Base-by-base conservation (phyloP, 73 alveolate species). In the Paramecium biaurelia region DNA sequence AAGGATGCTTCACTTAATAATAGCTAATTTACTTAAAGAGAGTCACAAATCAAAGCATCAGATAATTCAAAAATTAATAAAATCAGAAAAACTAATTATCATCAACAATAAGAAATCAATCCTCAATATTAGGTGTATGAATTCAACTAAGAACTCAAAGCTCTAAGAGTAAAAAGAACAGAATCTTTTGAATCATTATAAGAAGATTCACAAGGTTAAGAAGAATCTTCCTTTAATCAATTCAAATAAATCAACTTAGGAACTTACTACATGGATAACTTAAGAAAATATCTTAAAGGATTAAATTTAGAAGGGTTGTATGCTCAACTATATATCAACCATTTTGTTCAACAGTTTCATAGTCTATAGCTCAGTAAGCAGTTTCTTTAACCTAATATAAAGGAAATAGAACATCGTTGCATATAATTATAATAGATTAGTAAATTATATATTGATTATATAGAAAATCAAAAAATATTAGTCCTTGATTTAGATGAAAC, bases 401-500 rank as follows among this genome's bases (percentile, higher is more conserved):
- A 58, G 23, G 76, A 28, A 58, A 47, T 47, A 2, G 58, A 47
- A 8, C 58, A 15, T 0, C 58, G 58, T 2, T 12, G 58, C 9
- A 47, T 47, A 47, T 15, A 47, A 15, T 0, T 47, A 12, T 12
- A 47, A 47, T 15, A 14, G 24, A 47, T 14, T 47, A 47, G 58
- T 47, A 47, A 47, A 12, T 47, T 15, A 14, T 47, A 47, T 47
- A 47, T 12, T 12, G 32, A 18, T 24, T 32, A 11, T 0, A 8
- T 70, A 18, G 30, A 30, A 37, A 70, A 70, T 5, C 15, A 23
- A 63, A 86, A 58, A 47, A 86, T 87, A 1, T 38, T 86, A 9
- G 63, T 86, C 18, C 38, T 86, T 2, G 93, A 86, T 86, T 35
- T 86, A 23, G 93, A 86, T 63, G 93, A 86, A 58, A 86, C 93